phyloP scores from a whole-genome alignment of 768 basidiomycete species.

The Lactarius hatsudake region DNA sequence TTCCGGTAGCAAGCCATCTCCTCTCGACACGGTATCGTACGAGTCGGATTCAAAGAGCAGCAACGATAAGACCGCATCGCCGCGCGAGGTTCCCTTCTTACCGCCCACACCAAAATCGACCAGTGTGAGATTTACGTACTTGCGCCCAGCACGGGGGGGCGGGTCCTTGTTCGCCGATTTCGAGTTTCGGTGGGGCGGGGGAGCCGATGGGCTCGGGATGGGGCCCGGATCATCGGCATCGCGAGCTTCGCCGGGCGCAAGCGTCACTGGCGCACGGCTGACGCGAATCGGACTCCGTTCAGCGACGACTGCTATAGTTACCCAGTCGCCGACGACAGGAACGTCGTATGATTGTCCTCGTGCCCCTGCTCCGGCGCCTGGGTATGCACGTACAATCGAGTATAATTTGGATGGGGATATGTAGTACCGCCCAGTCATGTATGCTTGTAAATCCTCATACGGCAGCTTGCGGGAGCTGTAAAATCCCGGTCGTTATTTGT shows the following conservation, averaged over 20 bases:
- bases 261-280: conserved; percentile 60
- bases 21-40: conserved; percentile 53
- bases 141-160: conserved; percentile 56
- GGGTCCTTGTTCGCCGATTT: conserved; percentile 28
- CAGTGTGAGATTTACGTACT: conserved; percentile 83
- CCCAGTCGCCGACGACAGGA: conserved; percentile 90
- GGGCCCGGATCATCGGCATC: conserved; percentile 33
- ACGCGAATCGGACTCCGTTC: conserved; percentile 80
- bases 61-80: conserved; percentile 81
- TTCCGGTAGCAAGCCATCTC: conserved; percentile 48
- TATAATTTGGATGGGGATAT: conserved; percentile 88
- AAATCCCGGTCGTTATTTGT: neutral
- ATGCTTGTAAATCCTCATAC: conserved; percentile 75
- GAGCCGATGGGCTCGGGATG: neutral
- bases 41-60: conserved; percentile 87
- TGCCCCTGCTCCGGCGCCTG: conserved; percentile 48
- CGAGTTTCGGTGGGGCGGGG: neutral
- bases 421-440: conserved; percentile 81
- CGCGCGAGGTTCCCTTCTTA: conserved; percentile 59
- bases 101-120: conserved; percentile 74
- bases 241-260: conserved; percentile 44
- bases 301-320: conserved; percentile 94
- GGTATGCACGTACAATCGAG: conserved; percentile 72
- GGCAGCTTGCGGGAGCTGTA: conserved; percentile 67
- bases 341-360: conserved; percentile 73